These are phyloP conservation scores for Kwoniella europaea DNA, from an alignment of 768 basidiomycete genomes.

Conservation along the genomic window DNA sequence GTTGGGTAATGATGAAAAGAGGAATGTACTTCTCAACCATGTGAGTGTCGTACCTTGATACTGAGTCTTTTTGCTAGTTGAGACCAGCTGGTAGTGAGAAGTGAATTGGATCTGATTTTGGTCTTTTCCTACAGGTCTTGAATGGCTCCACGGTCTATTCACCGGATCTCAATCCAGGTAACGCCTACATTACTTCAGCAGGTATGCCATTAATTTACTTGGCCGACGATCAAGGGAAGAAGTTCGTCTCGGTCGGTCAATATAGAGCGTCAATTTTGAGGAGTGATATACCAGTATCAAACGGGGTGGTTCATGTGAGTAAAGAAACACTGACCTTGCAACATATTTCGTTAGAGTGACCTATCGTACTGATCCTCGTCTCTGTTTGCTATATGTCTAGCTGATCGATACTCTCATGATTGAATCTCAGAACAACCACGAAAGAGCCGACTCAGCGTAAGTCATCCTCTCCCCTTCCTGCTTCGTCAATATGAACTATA, in stretches of 20 bases:
- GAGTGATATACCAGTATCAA: slow-evolving; percentile 35
- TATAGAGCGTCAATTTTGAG: slow-evolving; percentile 32
- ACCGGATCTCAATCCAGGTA: slow-evolving; percentile 20
- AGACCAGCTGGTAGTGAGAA: too few relatives aligned
- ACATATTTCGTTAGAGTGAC: not conserved
- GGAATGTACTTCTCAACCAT: slow-evolving; percentile 34
- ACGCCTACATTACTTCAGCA: slow-evolving; percentile 29
- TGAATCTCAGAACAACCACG: slow-evolving; percentile 21
- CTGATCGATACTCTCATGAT: slow-evolving; percentile 31
- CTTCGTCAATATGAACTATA: not conserved
- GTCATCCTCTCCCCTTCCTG: slow-evolving; percentile 3
- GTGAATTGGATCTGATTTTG: too few relatives aligned
- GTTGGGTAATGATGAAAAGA: slow-evolving; percentile 5
- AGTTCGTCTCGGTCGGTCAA: slow-evolving; percentile 26
- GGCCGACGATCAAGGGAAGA: not conserved
- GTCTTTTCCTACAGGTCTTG: slow-evolving; percentile 25
- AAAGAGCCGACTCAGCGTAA: slow-evolving; percentile 27
- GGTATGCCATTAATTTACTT: slow-evolving; percentile 35
- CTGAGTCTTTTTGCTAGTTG: not conserved
- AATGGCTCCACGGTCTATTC: slow-evolving; percentile 39
- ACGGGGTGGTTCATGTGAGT: slow-evolving; percentile 43
- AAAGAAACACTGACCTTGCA: not conserved
- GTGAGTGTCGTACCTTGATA: slow-evolving; percentile 17
- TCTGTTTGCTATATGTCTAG: slow-evolving; percentile 4
- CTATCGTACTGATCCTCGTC: not conserved